Percentiles rank a stretch among this genome's conserved stretches.
phyloP scores from a whole-genome alignment of 768 basidiomycete genomes.

The Phlebiopsis flavidoalba region DNA sequence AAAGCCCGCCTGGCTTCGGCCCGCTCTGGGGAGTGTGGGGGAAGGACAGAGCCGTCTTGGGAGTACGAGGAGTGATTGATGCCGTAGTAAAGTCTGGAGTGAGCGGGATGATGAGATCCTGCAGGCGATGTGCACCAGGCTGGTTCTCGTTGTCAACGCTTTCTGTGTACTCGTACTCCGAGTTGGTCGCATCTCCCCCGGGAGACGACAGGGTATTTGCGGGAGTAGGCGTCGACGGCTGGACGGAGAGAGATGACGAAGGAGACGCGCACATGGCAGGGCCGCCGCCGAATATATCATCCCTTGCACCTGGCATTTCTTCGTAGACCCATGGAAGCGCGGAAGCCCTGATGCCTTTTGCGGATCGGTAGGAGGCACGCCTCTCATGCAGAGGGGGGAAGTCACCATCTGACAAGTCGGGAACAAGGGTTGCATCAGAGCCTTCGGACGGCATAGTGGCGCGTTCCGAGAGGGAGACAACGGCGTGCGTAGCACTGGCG shows the following conservation, averaged over 20 bases:
- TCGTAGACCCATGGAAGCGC: constrained; percentile 3
- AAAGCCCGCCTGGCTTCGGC: background rate
- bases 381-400: constrained; percentile 13
- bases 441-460: background rate
- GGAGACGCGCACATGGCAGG: constrained; percentile 8
- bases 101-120: constrained; percentile 7
- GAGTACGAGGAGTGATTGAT: constrained; percentile 12
- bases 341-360: background rate
- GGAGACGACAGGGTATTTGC: background rate
- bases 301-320: background rate
- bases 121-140: background rate
- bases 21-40: constrained; percentile 30
- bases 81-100: constrained; percentile 11
- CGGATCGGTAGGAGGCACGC: background rate
- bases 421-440: constrained; percentile 11
- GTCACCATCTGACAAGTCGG: constrained; percentile 13
- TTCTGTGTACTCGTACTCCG: no score
- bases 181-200: background rate
- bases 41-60: constrained; percentile 38
- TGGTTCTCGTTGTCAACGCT: background rate
- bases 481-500: background rate
- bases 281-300: background rate
- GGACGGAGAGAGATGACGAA: constrained; percentile 16
- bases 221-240: constrained; percentile 12
- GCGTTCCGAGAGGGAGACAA: background rate